Evolutionary conservation across 2,329 filamentous ascomycete species (phyloP).

Genomic region (Apiospora arundinis): DNA sequence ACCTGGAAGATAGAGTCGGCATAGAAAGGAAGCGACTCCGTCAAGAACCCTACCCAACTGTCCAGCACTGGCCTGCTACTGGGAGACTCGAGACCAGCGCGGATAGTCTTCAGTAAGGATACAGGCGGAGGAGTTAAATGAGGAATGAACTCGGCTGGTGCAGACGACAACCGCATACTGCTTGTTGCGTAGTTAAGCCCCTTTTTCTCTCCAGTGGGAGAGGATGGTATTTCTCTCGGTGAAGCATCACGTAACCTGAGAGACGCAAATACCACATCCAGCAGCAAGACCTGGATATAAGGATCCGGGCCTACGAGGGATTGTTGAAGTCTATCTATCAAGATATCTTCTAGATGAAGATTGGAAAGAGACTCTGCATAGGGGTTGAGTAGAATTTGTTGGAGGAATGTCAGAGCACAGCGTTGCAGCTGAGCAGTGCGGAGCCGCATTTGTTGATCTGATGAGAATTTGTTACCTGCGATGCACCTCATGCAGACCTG

Average conservation of each 20-base stretch:
- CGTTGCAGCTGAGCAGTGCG: slow-evolving; percentile 73
- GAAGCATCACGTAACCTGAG: slow-evolving; percentile 67
- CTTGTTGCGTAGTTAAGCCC: slow-evolving; percentile 50
- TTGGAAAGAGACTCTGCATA: slow-evolving; percentile 64
- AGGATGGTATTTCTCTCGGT: slow-evolving; percentile 47
- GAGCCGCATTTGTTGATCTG: slow-evolving; percentile 46
- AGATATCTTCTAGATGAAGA: slow-evolving; percentile 71
- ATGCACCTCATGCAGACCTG: slow-evolving; percentile 71
- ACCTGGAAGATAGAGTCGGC: slow-evolving; percentile 87
- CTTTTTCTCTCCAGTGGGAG: slow-evolving; percentile 56
- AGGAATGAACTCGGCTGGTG: slow-evolving; percentile 37
- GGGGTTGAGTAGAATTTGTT: slow-evolving; percentile 71
- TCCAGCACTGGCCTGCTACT: slow-evolving; percentile 81
- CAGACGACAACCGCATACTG: slow-evolving; percentile 47
- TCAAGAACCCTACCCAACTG: slow-evolving; percentile 88
- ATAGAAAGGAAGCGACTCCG: slow-evolving; percentile 84
- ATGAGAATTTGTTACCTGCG: slow-evolving; percentile 46
- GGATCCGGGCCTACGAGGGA: slow-evolving; percentile 68
- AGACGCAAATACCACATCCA: slow-evolving; percentile 78
- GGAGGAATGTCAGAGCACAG: slow-evolving; percentile 71
- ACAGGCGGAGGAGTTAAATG: slow-evolving; percentile 63
- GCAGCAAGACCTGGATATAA: slow-evolving; percentile 76
- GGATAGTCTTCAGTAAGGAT: slow-evolving; percentile 81
- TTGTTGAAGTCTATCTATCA: slow-evolving; percentile 72
- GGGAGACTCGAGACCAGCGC: slow-evolving; percentile 77